Base-by-base conservation (phyloP, 2,329 filamentous ascomycete species). In the Remersonia thermophila region DNA sequence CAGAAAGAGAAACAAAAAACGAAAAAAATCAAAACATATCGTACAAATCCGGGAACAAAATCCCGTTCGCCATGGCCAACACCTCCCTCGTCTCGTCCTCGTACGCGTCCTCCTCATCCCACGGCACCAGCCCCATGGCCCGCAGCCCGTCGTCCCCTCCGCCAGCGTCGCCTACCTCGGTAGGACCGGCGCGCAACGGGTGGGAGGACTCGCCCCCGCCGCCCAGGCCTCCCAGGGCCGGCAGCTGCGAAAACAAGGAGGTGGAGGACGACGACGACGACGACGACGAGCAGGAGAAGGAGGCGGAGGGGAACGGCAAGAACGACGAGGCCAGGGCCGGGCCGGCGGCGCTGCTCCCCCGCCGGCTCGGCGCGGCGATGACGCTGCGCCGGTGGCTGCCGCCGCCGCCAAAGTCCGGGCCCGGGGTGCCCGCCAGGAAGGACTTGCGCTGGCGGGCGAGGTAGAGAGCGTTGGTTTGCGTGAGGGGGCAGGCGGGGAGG, bases 391-490 rank as follows among this genome's bases (percentile, higher is more conserved):
- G 27, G 27, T 14, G 12, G 12, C 12, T 12, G 5, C 47, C 44
- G 7, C 53, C 51, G 7, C 55, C 55, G 0, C 49, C 53, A 37
- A 64, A 64, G 28, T 64, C 61, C 1, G 60, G 57, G 4, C 55
- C 54, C n/a, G 60, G 57, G 30, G 55, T 52, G n/a, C 61, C 61
- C 9, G 56, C 52, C 1, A 65, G 43, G 30, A 65, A 64, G 0
- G 60, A 51, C 35, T 61, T 61, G 29, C 61, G 55, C 46, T 64
- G 61, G 26, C 56, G 56, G 14, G 53, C 53, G 25, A 63, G 57
- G 46, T 62, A 64, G 10, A 62, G 54, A 1, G 59, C 60, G 43
- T 63, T 64, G 18, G 55, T 57, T 37, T 61, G 59, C 5, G 61
- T 64, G 6, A 62, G 47, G 1, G 61, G 61, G 26, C 57, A 62